phyloP scores from a whole-genome alignment of 2,329 filamentous ascomycete species.

The Rugonectria rugulosa region DNA sequence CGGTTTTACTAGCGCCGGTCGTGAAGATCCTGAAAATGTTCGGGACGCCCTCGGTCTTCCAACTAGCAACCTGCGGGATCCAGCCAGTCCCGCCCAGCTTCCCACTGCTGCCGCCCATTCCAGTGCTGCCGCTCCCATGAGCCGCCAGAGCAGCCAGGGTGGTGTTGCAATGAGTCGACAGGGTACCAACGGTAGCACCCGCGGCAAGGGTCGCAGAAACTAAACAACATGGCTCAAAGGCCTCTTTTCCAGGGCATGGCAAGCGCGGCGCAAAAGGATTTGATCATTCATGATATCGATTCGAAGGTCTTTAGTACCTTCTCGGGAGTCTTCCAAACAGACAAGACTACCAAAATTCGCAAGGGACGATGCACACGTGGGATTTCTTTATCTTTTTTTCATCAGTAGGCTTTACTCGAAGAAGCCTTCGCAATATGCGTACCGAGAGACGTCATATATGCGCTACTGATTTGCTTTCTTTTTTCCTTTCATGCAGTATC shows the following conservation, averaged over 20 bases:
- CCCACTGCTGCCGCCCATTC: conserved; percentile 38
- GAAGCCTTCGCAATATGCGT: no score
- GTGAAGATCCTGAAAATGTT: conserved; percentile 58
- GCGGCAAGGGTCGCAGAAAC: conserved; percentile 54
- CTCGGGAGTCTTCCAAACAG: conserved; percentile 8
- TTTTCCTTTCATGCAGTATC: conserved; percentile 12
- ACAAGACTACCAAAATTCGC: neutral
- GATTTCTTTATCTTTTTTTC: no score
- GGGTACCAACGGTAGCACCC: conserved; percentile 57
- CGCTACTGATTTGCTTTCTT: no score
- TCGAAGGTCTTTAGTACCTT: conserved; percentile 17
- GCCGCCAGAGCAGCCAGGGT: conserved; percentile 62
- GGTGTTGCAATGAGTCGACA: conserved; percentile 65
- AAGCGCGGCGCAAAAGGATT: conserved; percentile 39
- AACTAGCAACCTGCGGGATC: conserved; percentile 52
- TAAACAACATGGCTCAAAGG: conserved; percentile 26
- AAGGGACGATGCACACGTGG: conserved; percentile 22
- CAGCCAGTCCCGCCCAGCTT: conserved; percentile 42
- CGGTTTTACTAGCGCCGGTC: conserved; percentile 55
- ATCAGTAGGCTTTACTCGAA: no score
- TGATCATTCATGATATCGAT: conserved; percentile 23
- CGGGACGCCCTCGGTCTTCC: conserved; percentile 60
- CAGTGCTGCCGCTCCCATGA: conserved; percentile 57
- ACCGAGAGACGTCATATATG: no score
- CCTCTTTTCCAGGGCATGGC: conserved; percentile 37